Percentiles rank a stretch among this genome's conserved stretches.
Evolutionary conservation across 2,329 filamentous ascomycete species (phyloP).

Genomic region (Claviceps paspali): DNA sequence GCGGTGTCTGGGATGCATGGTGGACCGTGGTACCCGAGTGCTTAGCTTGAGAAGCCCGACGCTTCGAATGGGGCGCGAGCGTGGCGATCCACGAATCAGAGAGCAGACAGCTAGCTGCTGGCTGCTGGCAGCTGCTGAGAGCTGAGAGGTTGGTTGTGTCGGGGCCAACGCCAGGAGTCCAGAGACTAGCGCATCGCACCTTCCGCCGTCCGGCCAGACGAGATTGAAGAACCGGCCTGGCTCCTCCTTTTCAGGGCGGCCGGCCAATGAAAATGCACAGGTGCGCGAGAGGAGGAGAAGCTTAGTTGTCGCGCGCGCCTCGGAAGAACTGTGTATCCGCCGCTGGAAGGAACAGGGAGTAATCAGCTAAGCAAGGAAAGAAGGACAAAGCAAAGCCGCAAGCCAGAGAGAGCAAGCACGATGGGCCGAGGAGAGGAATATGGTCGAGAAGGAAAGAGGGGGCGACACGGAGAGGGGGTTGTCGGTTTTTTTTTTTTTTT

Average conservation of each 20-base stretch:
- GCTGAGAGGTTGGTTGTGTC: no score
- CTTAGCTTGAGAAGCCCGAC: slow-evolving; percentile 20
- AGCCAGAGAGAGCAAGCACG: background rate
- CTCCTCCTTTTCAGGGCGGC: no score
- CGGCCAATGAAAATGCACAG: no score
- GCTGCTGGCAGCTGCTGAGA: no score
- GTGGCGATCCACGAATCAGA: slow-evolving; percentile 1
- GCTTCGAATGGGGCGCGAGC: slow-evolving; percentile 1
- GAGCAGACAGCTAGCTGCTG: no score
- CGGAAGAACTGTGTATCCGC: no score
- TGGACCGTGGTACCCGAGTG: slow-evolving; percentile 16
- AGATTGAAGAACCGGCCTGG: background rate
- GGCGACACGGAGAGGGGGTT: no score
- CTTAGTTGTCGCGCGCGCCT: no score
- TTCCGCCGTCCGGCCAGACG: slow-evolving; percentile 1
- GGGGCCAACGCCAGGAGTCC: no score
- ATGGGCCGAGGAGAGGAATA: background rate
- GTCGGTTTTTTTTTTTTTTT: background rate
- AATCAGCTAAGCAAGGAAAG: background rate
- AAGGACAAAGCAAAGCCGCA: background rate
- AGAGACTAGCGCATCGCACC: slow-evolving; percentile 1
- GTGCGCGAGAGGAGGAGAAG: no score
- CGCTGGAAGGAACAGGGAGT: no score
- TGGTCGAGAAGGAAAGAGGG: background rate
- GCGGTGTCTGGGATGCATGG: slow-evolving; percentile 17